Base-by-base conservation (phyloP, 805 yeast genomes). In the Komagataella ulmi region DNA sequence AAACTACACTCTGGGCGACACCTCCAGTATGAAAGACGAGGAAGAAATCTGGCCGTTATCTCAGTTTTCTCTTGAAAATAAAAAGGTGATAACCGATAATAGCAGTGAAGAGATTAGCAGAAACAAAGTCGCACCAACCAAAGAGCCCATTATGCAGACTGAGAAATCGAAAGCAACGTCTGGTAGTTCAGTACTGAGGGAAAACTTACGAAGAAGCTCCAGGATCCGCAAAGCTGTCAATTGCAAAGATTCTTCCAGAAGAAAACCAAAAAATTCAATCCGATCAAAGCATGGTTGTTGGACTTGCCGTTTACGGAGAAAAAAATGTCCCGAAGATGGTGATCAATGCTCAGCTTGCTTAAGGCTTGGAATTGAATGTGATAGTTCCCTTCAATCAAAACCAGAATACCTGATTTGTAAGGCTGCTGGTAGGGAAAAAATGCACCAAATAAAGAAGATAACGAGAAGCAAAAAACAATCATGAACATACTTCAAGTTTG, bases 261-360 rank as follows among this genome's bases (percentile, higher is more conserved):
- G 10, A 21, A 10, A 10, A 10, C 40, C n/a, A 5, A 30, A 30
- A 10, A 30, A 10, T 10, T 30, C 40, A 30, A 8, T 14, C 8
- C 48, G 83, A 49, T 77, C 82, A 1, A 75, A 74, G 54, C 69
- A 69, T 30, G 90, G 90, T 0, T 85, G 93, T 60, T 85, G 91
- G 91, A 85, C 87, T 5, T 85, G 91, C 61, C 66, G 90, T 53
- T 64, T 83, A 17, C 72, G 93, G 45, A 81, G 86, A 56, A 85
- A 85, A 62, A 78, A 82, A 56, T 85, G 91, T 59, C 76, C 86
- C 1, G 88, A 80, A 58, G 79, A 78, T 53, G 72, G 69, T 56
- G 89, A 90, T 1, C 58, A 52, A 3, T 85, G 93, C 61, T 59
- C 61, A 6, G 80, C 79, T 56, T 85, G 93, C 63, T 57, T 58